phyloP scores from a whole-genome alignment of 169 alveolate species.

The Plasmodium malariae region DNA sequence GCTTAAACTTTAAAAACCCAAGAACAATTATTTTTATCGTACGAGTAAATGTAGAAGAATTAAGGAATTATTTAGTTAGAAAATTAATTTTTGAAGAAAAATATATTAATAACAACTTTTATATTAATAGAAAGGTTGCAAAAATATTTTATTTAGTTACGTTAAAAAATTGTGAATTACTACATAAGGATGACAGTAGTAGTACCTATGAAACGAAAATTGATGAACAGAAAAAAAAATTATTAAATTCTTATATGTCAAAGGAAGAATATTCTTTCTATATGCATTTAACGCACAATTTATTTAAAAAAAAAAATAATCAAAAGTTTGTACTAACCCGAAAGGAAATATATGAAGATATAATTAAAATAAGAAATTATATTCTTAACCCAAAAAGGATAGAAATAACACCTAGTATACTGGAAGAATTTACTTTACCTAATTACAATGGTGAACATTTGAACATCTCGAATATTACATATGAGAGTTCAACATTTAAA shows the following conservation, averaged over 20 bases:
- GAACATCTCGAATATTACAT: background rate
- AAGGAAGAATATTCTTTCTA: slow-evolving; percentile 26
- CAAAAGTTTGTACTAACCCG: background rate
- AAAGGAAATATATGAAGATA: slow-evolving; percentile 10
- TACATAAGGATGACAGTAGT: slow-evolving; percentile 7
- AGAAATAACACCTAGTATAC: background rate
- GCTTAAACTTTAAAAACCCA: slow-evolving; percentile 17
- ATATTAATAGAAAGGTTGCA: slow-evolving; percentile 36
- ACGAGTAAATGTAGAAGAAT: slow-evolving; percentile 34
- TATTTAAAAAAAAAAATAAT: slow-evolving; percentile 38
- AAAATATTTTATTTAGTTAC: slow-evolving; percentile 48
- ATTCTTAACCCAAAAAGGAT: slow-evolving; percentile 15
- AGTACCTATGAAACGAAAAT: background rate
- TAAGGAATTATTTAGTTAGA: slow-evolving; percentile 35
- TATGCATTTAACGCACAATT: slow-evolving; percentile 38
- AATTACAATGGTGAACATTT: background rate
- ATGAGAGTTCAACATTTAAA: slow-evolving; percentile 16
- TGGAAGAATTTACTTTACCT: background rate
- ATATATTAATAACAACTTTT: slow-evolving; percentile 42
- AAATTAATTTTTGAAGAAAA: slow-evolving; percentile 63
- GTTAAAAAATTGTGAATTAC: slow-evolving; percentile 22
- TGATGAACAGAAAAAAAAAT: slow-evolving; percentile 3
- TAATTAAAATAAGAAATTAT: slow-evolving; percentile 37
- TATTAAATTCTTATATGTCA: background rate
- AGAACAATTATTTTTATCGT: slow-evolving; percentile 63